phyloP scores from a whole-genome alignment of 441 rosid genomes.

The Eruca vesicaria region DNA sequence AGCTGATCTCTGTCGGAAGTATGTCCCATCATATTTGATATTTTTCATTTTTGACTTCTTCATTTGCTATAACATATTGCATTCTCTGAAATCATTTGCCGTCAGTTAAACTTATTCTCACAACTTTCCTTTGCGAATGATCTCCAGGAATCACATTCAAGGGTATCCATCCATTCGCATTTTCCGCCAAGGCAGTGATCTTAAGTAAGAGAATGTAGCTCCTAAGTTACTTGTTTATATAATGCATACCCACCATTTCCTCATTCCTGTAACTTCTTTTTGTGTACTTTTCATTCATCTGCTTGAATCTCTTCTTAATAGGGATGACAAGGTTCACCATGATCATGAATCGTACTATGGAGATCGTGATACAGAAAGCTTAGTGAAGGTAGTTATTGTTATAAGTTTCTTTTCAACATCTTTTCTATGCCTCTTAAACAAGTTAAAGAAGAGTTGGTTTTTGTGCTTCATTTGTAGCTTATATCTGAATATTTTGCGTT shows the following conservation, averaged over 20 bases:
- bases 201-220: constrained; percentile 50
- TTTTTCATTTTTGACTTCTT: constrained; percentile 23
- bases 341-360: constrained; percentile 98
- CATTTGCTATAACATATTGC: constrained; percentile 11
- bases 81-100: background rate
- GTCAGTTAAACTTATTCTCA: constrained; percentile 12
- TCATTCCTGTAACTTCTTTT: background rate
- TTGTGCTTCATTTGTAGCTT: background rate
- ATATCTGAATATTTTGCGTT: background rate
- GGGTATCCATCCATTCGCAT: constrained; percentile 98
- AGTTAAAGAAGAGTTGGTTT: background rate
- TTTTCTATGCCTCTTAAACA: background rate
- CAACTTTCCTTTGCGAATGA: constrained; percentile 3
- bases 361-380: constrained; percentile 93
- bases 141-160: constrained; percentile 85
- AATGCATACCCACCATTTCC: background rate
- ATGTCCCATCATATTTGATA: constrained; percentile 28
- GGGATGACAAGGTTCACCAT: constrained; percentile 90
- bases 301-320: constrained; percentile 25
- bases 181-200: constrained; percentile 92
- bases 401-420: constrained; percentile 21
- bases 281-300: background rate
- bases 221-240: constrained; percentile 6
- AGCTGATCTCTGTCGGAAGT: constrained; percentile 88
- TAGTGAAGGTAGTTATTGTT: constrained; percentile 64